Percentiles rank a stretch among this genome's conserved stretches.
These are phyloP conservation scores for Paecilomyces niveus DNA, from an alignment of 2,329 filamentous ascomycete genomes.

Conservation along the genomic window DNA sequence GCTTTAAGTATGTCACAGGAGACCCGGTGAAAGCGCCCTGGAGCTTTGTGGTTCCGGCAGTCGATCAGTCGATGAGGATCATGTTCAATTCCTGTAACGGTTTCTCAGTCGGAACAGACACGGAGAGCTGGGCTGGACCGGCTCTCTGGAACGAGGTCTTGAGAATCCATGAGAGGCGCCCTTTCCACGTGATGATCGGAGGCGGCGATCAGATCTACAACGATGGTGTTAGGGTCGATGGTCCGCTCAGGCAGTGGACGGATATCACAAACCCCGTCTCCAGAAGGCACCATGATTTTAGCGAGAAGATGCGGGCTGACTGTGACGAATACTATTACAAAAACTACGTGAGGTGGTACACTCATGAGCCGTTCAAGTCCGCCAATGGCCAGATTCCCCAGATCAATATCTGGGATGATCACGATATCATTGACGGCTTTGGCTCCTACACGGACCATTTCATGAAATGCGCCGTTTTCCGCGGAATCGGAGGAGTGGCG, in stretches of 20 bases:
- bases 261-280: constrained; percentile 54
- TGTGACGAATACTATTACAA: constrained; percentile 58
- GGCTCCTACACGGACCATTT: constrained; percentile 61
- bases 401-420: constrained; percentile 60
- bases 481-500: constrained; percentile 54
- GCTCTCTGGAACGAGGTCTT: constrained; percentile 60
- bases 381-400: constrained; percentile 58
- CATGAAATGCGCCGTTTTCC: constrained; percentile 59
- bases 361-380: constrained; percentile 54
- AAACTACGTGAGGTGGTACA: constrained; percentile 62
- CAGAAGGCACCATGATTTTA: constrained; percentile 54
- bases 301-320: constrained; percentile 53
- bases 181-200: constrained; percentile 69
- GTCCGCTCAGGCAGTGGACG: constrained; percentile 65
- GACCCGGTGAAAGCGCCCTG: constrained; percentile 47
- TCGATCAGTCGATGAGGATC: constrained; percentile 59
- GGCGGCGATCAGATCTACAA: constrained; percentile 84
- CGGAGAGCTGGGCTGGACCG: constrained; percentile 55
- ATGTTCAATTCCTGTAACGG: constrained; percentile 66
- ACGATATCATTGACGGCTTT: constrained; percentile 62
- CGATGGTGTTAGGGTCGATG: constrained; percentile 73
- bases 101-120: constrained; percentile 59
- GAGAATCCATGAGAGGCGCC: constrained; percentile 51
- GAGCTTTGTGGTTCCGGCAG: constrained; percentile 52
- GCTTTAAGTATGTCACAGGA: constrained; percentile 54